These are phyloP conservation scores for Hyparrhenia diplandra DNA, from an alignment of 176 grass and related monocot genomes.

Conservation along the genomic window DNA sequence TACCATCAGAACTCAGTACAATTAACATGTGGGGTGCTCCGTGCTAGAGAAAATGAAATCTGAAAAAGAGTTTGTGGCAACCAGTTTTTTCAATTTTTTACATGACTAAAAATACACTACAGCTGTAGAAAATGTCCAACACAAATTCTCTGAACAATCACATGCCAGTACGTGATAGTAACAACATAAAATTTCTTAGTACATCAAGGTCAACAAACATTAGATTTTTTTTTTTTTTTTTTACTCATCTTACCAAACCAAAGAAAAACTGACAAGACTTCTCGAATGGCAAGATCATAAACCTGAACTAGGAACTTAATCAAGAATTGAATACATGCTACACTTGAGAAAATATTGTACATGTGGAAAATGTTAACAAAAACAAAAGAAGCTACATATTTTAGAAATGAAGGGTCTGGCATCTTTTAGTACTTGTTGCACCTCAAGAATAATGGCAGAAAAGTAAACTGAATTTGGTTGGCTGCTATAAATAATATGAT, in stretches of 20 bases:
- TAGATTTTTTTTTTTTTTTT: too few relatives aligned
- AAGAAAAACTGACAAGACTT: not conserved
- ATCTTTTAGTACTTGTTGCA: not conserved
- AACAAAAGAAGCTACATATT: not conserved
- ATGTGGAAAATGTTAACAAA: not conserved
- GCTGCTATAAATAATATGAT: not conserved
- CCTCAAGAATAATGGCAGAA: not conserved
- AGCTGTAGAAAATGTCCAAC: not conserved
- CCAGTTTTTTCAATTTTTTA: not conserved
- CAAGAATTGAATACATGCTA: not conserved
- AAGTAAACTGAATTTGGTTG: not conserved
- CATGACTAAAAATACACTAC: not conserved
- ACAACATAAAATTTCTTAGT: not conserved
- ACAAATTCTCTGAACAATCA: not conserved
- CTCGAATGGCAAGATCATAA: not conserved
- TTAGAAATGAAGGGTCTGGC: not conserved
- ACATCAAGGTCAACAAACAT: not conserved
- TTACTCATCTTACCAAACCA: not conserved
- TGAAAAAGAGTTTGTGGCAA: not conserved
- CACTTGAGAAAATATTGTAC: not conserved
- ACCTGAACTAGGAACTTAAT: constrained; percentile 5
- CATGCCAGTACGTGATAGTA: not conserved
- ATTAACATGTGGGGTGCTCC: constrained; percentile 38
- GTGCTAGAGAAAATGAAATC: constrained; percentile 23
- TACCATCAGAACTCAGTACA: constrained; percentile 83